Evolutionary conservation across 2,329 filamentous ascomycete species (phyloP).

Genomic region (Hymenoscyphus repandus): DNA sequence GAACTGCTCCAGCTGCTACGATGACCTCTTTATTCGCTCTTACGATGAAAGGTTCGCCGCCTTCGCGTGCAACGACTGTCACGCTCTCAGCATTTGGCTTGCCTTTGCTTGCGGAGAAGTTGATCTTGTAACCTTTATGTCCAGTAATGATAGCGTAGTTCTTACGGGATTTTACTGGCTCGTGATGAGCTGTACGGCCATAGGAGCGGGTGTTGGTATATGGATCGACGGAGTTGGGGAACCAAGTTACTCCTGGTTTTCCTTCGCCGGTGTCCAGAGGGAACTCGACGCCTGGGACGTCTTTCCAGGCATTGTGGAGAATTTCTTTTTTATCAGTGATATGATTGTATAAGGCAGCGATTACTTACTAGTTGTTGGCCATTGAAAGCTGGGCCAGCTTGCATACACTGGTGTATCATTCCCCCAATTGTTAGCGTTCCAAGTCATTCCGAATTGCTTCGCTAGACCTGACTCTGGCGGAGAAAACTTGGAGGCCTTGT

Average conservation of each 20-base stretch:
- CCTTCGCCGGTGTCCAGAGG: background rate
- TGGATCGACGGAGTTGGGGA: background rate
- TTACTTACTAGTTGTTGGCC: background rate
- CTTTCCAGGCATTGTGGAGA: background rate
- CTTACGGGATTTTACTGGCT: background rate
- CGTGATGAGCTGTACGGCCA: constrained; percentile 1
- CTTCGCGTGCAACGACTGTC: background rate
- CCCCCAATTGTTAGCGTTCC: too few relatives aligned
- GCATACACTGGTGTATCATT: background rate
- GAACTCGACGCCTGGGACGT: background rate
- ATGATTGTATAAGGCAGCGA: too few relatives aligned
- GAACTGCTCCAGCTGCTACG: constrained; percentile 39
- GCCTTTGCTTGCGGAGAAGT: background rate
- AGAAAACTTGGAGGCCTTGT: background rate
- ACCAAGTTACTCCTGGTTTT: background rate
- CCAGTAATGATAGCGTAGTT: constrained; percentile 1
- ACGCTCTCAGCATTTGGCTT: background rate
- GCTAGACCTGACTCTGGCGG: background rate
- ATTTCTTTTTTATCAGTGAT: background rate
- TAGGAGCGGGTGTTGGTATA: background rate
- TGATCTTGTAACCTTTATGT: constrained; percentile 1
- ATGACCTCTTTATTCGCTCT: constrained; percentile 37
- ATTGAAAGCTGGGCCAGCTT: background rate
- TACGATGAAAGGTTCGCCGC: background rate
- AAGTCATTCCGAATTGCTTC: background rate